Percentiles rank a stretch among this genome's conserved stretches.
phyloP scores from a whole-genome alignment of 305 asterid genomes.

The Solanum hybrid region DNA sequence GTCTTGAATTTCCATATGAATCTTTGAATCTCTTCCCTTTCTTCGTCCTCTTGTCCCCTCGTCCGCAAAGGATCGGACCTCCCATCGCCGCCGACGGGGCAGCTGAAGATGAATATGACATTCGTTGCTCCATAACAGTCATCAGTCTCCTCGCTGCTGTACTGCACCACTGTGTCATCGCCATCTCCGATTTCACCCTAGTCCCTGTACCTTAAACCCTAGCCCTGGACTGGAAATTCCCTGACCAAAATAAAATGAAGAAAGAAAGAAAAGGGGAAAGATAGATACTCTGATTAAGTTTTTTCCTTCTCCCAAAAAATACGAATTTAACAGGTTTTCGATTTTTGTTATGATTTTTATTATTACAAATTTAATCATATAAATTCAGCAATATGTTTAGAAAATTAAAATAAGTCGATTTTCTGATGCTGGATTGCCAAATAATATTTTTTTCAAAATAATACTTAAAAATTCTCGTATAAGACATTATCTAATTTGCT shows the following conservation, averaged over 20 bases:
- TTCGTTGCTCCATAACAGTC: slow-evolving; percentile 35
- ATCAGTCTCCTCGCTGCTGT: slow-evolving; percentile 30
- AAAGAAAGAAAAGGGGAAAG: background rate
- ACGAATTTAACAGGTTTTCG: background rate
- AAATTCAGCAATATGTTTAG: background rate
- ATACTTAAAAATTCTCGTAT: background rate
- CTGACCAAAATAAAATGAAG: background rate
- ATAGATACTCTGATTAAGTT: background rate
- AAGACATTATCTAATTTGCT: background rate
- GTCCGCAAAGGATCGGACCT: slow-evolving; percentile 61
- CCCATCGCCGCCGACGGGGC: slow-evolving; percentile 16
- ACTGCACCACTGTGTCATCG: slow-evolving; percentile 42
- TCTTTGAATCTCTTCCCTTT: slow-evolving; percentile 86
- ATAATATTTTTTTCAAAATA: background rate
- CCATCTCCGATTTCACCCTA: slow-evolving; percentile 28
- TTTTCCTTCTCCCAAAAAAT: background rate
- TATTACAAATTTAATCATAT: background rate
- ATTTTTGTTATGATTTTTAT: background rate
- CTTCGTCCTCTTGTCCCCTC: slow-evolving; percentile 87
- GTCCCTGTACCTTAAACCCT: background rate
- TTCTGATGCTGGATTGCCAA: background rate
- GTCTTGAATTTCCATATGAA: slow-evolving; percentile 69
- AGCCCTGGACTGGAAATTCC: background rate
- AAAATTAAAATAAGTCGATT: background rate
- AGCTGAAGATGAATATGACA: slow-evolving; percentile 25